phyloP scores from a whole-genome alignment of 345 rosid genomes.

The Lepidium didymum region DNA sequence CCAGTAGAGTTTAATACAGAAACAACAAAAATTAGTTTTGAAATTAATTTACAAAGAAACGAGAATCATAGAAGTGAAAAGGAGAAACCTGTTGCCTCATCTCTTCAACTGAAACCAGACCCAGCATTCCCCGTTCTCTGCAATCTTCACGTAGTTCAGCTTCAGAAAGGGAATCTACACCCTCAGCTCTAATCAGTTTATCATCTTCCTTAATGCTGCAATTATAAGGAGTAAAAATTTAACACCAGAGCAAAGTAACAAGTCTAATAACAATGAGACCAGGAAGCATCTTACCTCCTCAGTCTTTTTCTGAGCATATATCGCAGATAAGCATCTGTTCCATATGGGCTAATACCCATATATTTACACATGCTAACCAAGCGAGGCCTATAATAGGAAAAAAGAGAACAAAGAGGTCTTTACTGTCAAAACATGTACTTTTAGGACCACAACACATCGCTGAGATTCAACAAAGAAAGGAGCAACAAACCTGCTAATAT shows the following conservation, averaged over 20 bases:
- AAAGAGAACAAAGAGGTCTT: background rate
- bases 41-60: background rate
- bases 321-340: slow-evolving; percentile 67
- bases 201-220: slow-evolving; percentile 68
- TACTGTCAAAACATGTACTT: background rate
- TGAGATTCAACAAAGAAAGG: background rate
- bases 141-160: slow-evolving; percentile 74
- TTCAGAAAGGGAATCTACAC: slow-evolving; percentile 64
- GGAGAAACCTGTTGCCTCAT: slow-evolving; percentile 65
- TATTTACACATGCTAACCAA: slow-evolving; percentile 68
- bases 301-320: slow-evolving; percentile 67
- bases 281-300: slow-evolving; percentile 40
- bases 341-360: slow-evolving; percentile 66
- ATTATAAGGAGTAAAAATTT: background rate
- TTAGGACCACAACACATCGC: background rate
- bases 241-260: background rate
- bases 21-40: background rate
- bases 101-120: slow-evolving; percentile 56
- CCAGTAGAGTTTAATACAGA: background rate
- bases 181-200: slow-evolving; percentile 59
- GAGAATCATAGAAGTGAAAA: background rate
- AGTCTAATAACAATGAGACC: slow-evolving; percentile 6
- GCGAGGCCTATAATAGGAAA: slow-evolving; percentile 43
- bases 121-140: slow-evolving; percentile 73
- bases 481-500: slow-evolving; percentile 55